Evolutionary conservation across 441 rosid species (phyloP), one percentile per base, ranked within the genome.

Genomic region (Eutrema salsugineum): DNA sequence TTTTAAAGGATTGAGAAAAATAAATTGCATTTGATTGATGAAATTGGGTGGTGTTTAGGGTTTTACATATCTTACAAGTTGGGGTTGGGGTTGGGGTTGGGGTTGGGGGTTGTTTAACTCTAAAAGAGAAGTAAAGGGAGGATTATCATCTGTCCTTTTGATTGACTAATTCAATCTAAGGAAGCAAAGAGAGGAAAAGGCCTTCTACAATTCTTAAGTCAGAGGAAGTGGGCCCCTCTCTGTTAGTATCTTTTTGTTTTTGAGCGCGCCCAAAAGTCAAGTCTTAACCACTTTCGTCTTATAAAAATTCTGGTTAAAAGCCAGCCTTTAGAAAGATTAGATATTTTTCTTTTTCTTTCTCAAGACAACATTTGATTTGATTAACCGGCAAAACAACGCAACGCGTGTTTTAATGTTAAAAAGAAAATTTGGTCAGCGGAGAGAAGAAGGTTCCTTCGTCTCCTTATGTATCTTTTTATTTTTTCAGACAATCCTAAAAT

Each of bases 41-140:
- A 38, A 44, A 20, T 38, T 56, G 77, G 77, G 71, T 46, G 40
- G 70, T 63, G 39, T 54, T 47, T 62, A n/a, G 17, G 38, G 68
- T 22, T 32, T 53, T 46, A 53, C 63, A 43, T 62, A 33, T 58
- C 44, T 35, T 57, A 36, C 46, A 57, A 12, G 16, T 12, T 58
- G 46, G 6, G 60, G 33, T n/a, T n/a, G n/a, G n/a, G n/a, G n/a
- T n/a, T n/a, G n/a, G n/a, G n/a, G n/a, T n/a, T n/a, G n/a, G n/a
- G n/a, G n/a, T n/a, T n/a, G 46, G 6, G 60, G 33, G 40, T 3
- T 17, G 28, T 44, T 1, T 3, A 19, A 36, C n/a, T 5, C 11
- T 33, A 58, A 58, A 58, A 36, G 60, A 61, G 27, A 30, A 60
- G 50, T 17, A 36, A 70, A 61, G 22, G 53, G n/a, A n/a, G 24